Evolutionary conservation across 2,329 filamentous ascomycete species (phyloP), one percentile per base, ranked within the genome.

Genomic region (Clarireedia paspali): DNA sequence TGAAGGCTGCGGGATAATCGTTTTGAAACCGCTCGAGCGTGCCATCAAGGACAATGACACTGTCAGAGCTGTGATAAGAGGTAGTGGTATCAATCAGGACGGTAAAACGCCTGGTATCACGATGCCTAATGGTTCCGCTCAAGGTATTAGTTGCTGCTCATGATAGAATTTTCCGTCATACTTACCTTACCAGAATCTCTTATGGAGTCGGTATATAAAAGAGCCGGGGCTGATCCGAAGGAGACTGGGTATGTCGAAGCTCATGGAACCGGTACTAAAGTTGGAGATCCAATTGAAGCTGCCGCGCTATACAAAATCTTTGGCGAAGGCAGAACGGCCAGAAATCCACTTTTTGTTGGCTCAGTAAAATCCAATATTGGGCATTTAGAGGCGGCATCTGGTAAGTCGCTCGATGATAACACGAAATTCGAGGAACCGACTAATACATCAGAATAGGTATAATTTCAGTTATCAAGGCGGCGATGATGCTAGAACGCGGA

Each of bases 11-110:
- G 80, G 75, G 0, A 73, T 80, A 9, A 67, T 87, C 1, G 63
- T 85, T 4, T 64, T 87, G 44, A 87, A 87, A 68, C 75, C 75
- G 4, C 68, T 86, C 0, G 70, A 72, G 5, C 77, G 82, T 63
- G 84, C 84, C 1, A 62, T 86, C 4, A 70, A 71, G 10, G 79
- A 82, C 60, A 79, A 80, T n/a, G 81, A 87, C 63, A 77, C 76
- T 0, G 79, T 83, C 53, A 74, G 78, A 9, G 76, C 1, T 51
- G 47, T 59, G 1, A 59, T 78, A 36, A 64, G 70, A 20, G 70
- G 64, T 0, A 72, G 68, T n/a, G 74, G 68, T 6, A 62, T 70
- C 5, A 77, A 75, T 51, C 76, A 80, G 58, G 83, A 87, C 62
- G 84, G 84, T 3, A 71, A 74, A 17, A 84, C 82, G 0, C 72